Conservation (phyloP, 1,139 yeast species). For the Pichia sp. region DNA sequence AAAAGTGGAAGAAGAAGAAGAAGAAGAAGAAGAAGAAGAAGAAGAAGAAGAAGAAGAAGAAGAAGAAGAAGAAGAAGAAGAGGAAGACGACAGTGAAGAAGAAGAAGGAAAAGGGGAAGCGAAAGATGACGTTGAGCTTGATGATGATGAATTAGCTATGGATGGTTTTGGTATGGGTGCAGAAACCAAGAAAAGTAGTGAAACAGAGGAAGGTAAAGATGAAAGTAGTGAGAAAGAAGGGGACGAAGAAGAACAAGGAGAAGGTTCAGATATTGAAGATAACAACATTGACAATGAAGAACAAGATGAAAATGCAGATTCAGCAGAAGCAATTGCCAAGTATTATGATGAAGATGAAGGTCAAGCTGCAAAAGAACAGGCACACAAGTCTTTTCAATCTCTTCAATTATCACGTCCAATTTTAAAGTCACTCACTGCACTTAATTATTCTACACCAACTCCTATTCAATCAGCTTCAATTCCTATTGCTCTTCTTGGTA, state of each 20-base stretch:
- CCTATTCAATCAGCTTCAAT: conserved; percentile 92
- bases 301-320: conserved; percentile 39
- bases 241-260: conserved; percentile 32
- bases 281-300: conserved; percentile 55
- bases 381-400: conserved; percentile 64
- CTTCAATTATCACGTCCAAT: conserved; percentile 86
- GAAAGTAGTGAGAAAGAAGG: conserved; percentile 30
- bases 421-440: conserved; percentile 67
- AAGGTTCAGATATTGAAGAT: conserved; percentile 37
- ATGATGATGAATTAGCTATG: conserved; percentile 54
- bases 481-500: conserved; percentile 88
- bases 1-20: conserved; percentile 28
- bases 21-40: conserved; percentile 28
- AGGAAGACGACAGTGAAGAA: conserved; percentile 29
- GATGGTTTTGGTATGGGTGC: conserved; percentile 75
- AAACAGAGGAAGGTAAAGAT: conserved; percentile 30
- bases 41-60: conserved; percentile 28
- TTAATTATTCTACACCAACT: conserved; percentile 82
- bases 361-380: conserved; percentile 37
- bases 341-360: conserved; percentile 59
- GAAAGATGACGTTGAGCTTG: conserved; percentile 31
- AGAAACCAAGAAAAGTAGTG: conserved; percentile 27
- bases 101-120: conserved; percentile 33
- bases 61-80: conserved; percentile 30
- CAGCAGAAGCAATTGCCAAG: conserved; percentile 66